Evolutionary conservation across 331 rosid genomes (phyloP).

Genomic region (Pyrus hybrid): DNA sequence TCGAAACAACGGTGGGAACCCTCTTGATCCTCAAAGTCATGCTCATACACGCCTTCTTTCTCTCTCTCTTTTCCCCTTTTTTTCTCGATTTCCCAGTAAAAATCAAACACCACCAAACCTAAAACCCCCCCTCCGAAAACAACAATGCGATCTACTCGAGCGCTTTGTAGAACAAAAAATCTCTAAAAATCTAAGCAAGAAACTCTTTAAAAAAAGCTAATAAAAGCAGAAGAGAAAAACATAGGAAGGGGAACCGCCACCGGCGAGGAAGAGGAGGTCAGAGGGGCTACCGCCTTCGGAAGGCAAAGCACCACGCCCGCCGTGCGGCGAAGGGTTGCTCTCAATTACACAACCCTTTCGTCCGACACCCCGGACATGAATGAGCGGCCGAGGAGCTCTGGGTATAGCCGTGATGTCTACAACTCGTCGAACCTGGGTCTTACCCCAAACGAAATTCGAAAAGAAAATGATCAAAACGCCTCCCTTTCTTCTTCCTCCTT

Average conservation of each 20-base stretch:
- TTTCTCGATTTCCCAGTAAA: background rate
- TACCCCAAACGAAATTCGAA: conserved; percentile 32
- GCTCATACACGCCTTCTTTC: background rate
- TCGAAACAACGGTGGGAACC: conserved; percentile 89
- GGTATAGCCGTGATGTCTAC: conserved; percentile 98
- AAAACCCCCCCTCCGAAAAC: conserved; percentile 1
- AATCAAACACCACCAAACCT: conserved; percentile 4
- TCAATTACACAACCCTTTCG: conserved; percentile 65
- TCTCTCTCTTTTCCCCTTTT: background rate
- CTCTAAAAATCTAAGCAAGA: background rate
- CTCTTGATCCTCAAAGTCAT: conserved; percentile 85
- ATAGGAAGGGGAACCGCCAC: conserved; percentile 47
- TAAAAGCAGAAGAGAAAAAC: background rate
- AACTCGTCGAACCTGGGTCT: conserved; percentile 68
- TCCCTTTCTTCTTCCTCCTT: background rate
- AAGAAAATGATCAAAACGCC: background rate
- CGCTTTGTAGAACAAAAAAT: background rate
- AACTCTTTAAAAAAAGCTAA: conserved; percentile 2
- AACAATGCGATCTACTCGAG: conserved; percentile 20
- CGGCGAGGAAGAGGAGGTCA: conserved; percentile 97
- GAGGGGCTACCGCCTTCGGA: conserved; percentile 99
- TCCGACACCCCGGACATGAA: conserved; percentile 79
- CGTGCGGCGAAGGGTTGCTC: conserved; percentile 99
- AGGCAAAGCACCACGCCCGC: conserved; percentile 99
- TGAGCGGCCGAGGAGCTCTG: conserved; percentile 49